These are phyloP conservation scores for Mallotus repandus DNA, from an alignment of 441 rosid species.

Conservation along the genomic window DNA sequence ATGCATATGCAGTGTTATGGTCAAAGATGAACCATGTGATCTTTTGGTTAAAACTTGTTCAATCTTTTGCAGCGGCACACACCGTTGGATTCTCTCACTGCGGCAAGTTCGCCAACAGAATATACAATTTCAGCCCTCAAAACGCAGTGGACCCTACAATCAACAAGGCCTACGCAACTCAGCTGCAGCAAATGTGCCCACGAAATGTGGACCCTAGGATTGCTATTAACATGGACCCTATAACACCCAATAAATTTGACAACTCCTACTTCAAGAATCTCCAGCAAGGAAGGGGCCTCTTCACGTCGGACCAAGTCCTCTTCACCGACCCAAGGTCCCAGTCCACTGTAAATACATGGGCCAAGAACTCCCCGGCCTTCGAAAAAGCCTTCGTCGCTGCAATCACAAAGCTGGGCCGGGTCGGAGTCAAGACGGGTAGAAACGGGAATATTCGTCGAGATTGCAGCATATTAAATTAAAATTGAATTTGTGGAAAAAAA, in stretches of 20 bases:
- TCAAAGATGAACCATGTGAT: not conserved
- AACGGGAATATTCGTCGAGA: constrained; percentile 69
- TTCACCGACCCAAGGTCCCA: constrained; percentile 58
- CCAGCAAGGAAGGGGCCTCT: constrained; percentile 64
- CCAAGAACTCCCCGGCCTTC: constrained; percentile 45
- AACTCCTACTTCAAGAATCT: constrained; percentile 70
- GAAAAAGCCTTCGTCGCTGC: constrained; percentile 56
- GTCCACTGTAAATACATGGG: constrained; percentile 66
- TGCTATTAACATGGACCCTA: constrained; percentile 90
- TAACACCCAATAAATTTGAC: constrained; percentile 67
- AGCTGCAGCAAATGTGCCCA: constrained; percentile 67
- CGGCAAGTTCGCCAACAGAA: constrained; percentile 52
- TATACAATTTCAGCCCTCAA: constrained; percentile 58
- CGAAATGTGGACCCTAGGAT: constrained; percentile 55
- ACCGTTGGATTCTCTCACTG: constrained; percentile 87
- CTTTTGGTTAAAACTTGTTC: not conserved
- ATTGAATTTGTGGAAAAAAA: not conserved
- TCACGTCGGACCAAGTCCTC: constrained; percentile 86
- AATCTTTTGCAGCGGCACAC: constrained; percentile 61
- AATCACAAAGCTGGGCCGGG: constrained; percentile 75
- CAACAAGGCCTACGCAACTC: constrained; percentile 48
- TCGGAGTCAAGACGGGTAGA: constrained; percentile 60
- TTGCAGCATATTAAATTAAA: constrained; percentile 57
- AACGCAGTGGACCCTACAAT: constrained; percentile 64
- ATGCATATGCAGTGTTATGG: not conserved